Evolutionary conservation across 1,139 yeast species (phyloP), one percentile per base, ranked within the genome.

Genomic region (Yamadazyma dushanensis): DNA sequence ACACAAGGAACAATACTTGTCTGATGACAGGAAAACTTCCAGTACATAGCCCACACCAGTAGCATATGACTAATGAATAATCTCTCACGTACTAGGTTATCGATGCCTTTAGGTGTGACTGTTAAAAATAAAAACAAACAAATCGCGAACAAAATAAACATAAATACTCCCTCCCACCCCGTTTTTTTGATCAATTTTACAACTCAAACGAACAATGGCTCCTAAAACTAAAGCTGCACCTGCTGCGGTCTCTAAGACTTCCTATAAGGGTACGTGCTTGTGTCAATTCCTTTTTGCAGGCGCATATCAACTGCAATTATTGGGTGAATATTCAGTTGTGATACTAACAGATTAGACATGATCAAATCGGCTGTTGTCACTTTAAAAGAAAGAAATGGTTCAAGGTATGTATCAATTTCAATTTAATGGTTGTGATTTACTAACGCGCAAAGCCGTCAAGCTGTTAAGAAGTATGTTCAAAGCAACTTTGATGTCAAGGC

Each of bases 301-400:
- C 24, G 13, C 6, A 6, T 10, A 7, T 5, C 8, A 21, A 13
- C n/a, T 6, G n/a, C 21, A 19, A 19, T 19, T 19, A 7, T 6
- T 19, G 21, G 21, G 21, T 6, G 8, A 9, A 7, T 19, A 7
- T 19, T 19, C 16, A 3, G 16, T 23, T 8, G 15, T 11, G 9
- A 31, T 46, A 49, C 54, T 54, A 51, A 52, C 54, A 34, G 16
- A 3, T n/a, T 54, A 80, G 95, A 85, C 42, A 75, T 86, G 80
- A 85, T 88, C 60, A 76, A 76, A 53, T 79, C 83, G 43, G 95
- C 95, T 37, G 72, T 88, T 47, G 58, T 73, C 33, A 66, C 82
- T 25, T 74, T 87, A 53, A 84, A 85, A 55, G 94, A 85, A 53
- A 80, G 95, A 66, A 83, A 76, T 44, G 96, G 96, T 37, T 83